Percentiles rank a stretch among this genome's conserved stretches.
Evolutionary conservation across 768 basidiomycete species (phyloP).

Genomic region (Suillus subalutaceus): DNA sequence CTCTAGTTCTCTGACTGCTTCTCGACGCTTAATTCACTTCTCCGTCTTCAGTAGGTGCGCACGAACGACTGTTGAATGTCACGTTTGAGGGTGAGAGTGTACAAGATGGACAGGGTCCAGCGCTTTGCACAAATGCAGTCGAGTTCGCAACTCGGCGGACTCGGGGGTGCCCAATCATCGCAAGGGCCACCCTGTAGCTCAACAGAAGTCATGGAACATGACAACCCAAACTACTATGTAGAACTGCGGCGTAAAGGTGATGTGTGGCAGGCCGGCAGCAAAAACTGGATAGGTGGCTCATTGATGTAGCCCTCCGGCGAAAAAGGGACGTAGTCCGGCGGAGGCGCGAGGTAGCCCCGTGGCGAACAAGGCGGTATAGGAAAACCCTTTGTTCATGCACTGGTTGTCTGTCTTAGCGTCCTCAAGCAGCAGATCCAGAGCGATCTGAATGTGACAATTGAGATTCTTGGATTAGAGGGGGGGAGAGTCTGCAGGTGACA

Average conservation of each 20-base stretch:
- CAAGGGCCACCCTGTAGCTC: too few relatives aligned
- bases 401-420: constrained; percentile 12
- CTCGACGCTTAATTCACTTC: too few relatives aligned
- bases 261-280: too few relatives aligned
- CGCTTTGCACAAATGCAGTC: too few relatives aligned
- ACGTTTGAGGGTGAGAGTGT: background rate
- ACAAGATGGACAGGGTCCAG: background rate
- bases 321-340: background rate
- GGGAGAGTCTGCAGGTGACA: constrained; percentile 14
- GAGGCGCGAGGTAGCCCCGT: background rate
- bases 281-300: background rate
- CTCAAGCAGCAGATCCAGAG: constrained; percentile 28
- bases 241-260: background rate
- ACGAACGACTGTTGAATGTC: too few relatives aligned
- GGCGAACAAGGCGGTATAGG: background rate
- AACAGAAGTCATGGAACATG: background rate
- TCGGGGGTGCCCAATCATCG: background rate
- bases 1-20: too few relatives aligned
- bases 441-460: constrained; percentile 25
- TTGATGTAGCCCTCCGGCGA: background rate
- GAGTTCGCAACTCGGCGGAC: background rate
- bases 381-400: background rate
- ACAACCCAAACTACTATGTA: background rate
- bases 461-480: constrained; percentile 22
- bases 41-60: too few relatives aligned